Evolutionary conservation across 192 early-diverging fungal species (phyloP).

Genomic region (Mortierella hygrophila): DNA sequence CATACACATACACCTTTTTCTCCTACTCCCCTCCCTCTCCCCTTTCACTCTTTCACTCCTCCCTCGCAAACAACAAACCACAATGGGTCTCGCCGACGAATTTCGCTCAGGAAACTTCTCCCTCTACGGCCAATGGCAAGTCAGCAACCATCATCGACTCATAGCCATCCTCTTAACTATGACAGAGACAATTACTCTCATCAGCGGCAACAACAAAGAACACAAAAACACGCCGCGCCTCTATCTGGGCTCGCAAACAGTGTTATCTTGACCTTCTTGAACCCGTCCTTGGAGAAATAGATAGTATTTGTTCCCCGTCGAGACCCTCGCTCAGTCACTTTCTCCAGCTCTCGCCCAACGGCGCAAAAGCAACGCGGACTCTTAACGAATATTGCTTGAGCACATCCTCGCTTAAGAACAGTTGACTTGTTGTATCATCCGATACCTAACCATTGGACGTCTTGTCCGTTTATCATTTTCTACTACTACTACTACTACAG

Average conservation of each 20-base stretch:
- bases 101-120: constrained; percentile 64
- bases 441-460: constrained; percentile 2
- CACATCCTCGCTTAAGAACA: not conserved
- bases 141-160: not conserved
- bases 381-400: not conserved
- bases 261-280: not conserved
- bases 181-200: not conserved
- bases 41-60: not conserved
- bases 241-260: no score
- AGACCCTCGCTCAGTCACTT: not conserved
- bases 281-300: not conserved
- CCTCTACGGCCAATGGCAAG: constrained; percentile 67
- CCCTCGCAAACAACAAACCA: not conserved
- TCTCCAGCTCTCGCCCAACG: not conserved
- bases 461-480: not conserved
- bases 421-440: not conserved
- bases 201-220: not conserved
- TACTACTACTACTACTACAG: constrained; percentile 13
- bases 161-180: not conserved
- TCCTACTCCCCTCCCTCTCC: not conserved
- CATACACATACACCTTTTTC: not conserved
- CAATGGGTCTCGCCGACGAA: constrained; percentile 61
- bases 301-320: not conserved
- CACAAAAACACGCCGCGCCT: not conserved
- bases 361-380: not conserved